A percentile compares a stretch with the other conserved stretches of the same genome.
Evolutionary conservation across 306 rosid species (phyloP).

Genomic region (Cucumis cinereus): DNA sequence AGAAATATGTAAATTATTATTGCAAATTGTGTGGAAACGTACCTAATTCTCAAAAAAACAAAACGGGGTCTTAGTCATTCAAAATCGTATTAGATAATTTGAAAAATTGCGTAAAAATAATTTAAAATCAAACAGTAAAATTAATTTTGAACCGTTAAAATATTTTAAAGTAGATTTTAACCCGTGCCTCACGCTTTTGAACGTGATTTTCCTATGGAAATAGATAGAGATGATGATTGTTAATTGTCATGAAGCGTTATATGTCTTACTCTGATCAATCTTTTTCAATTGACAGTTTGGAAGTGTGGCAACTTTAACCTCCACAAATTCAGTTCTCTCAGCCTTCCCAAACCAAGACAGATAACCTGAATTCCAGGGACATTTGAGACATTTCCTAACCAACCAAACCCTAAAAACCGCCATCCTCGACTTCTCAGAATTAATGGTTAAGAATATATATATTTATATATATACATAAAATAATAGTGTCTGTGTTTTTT

Average conservation of each 20-base stretch:
- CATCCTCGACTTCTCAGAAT: not conserved
- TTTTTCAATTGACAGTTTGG: not conserved
- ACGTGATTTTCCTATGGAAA: too few species aligned
- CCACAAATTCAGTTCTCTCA: not conserved
- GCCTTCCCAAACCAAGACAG: not conserved
- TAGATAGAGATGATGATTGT: not conserved
- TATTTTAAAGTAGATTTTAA: too few species aligned
- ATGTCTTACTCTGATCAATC: not conserved
- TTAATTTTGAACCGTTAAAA: too few species aligned
- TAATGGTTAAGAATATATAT: not conserved
- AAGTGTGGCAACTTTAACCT: conserved; percentile 1
- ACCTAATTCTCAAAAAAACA: too few species aligned
- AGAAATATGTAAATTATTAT: too few species aligned
- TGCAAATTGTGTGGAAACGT: too few species aligned
- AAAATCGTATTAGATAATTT: too few species aligned
- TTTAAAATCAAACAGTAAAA: too few species aligned
- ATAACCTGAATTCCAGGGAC: not conserved
- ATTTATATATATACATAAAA: too few species aligned
- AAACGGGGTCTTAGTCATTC: too few species aligned
- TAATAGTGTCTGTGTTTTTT: not conserved
- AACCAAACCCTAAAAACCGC: not conserved
- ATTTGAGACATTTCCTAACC: not conserved
- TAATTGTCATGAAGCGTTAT: not conserved
- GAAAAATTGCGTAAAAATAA: too few species aligned
- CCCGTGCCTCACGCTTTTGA: too few species aligned